Evolutionary conservation across 2,329 filamentous ascomycete species (phyloP).

Genomic region (Eutypa lata): DNA sequence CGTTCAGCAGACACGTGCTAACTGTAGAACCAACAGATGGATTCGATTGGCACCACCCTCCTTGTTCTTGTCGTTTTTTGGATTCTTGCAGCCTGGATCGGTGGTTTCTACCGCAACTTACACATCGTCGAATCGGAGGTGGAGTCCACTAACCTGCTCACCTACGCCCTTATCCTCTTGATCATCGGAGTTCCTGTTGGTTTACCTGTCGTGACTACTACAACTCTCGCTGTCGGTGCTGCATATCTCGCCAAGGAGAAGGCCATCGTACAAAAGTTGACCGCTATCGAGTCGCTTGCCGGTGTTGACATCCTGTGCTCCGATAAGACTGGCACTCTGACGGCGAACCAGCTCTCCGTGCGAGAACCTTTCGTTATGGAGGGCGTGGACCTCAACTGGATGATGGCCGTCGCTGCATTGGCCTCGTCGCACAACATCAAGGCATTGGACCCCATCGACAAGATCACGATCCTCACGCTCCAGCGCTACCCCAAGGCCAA

Average conservation of each 20-base stretch:
- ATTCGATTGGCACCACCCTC: conserved; percentile 68
- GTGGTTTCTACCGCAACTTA: conserved; percentile 70
- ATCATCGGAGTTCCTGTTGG: conserved; percentile 73
- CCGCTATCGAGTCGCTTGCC: conserved; percentile 68
- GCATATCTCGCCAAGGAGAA: conserved; percentile 71
- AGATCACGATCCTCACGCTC: conserved; percentile 69
- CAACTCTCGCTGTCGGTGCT: conserved; percentile 69
- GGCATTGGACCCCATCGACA: conserved; percentile 71
- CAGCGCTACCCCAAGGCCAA: conserved; percentile 71
- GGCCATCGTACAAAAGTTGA: conserved; percentile 72
- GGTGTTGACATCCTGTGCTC: conserved; percentile 74
- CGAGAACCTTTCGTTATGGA: conserved; percentile 71
- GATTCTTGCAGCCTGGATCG: conserved; percentile 68
- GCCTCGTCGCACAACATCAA: conserved; percentile 74
- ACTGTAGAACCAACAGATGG: conserved; percentile 44
- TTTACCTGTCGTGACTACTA: conserved; percentile 71
- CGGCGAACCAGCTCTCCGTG: conserved; percentile 67
- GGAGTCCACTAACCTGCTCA: conserved; percentile 58
- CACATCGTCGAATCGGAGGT: conserved; percentile 56
- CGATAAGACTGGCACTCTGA: conserved; percentile 72
- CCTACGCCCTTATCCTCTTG: conserved; percentile 62
- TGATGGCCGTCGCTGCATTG: conserved; percentile 72
- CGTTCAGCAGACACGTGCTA: too few species aligned
- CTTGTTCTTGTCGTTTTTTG: conserved; percentile 71
- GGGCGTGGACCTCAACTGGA: conserved; percentile 73